These are phyloP conservation scores for Saccharomyces hybrid DNA, from an alignment of 1,139 yeast genomes.

Conservation along the genomic window DNA sequence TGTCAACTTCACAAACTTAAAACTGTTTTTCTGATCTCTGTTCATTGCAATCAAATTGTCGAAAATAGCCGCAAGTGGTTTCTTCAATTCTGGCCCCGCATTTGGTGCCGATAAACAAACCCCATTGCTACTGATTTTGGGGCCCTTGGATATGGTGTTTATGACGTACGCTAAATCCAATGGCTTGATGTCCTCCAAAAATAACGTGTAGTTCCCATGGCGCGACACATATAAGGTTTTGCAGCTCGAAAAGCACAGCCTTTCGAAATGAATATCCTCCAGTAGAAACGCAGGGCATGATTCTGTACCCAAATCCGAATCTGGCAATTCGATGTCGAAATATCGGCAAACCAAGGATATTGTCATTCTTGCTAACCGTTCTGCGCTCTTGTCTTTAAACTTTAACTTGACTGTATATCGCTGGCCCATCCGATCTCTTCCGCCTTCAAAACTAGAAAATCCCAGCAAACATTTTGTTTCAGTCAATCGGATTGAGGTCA, in stretches of 20 bases:
- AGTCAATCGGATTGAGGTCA: slow-evolving; percentile 13
- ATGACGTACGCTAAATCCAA: slow-evolving; percentile 4
- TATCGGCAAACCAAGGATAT: slow-evolving; percentile 15
- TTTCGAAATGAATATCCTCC: slow-evolving; percentile 13
- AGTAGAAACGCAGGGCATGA: slow-evolving; percentile 6
- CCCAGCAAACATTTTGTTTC: slow-evolving; percentile 10
- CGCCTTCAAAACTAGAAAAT: slow-evolving; percentile 14
- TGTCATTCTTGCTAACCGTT: slow-evolving; percentile 14
- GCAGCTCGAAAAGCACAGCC: slow-evolving; percentile 15
- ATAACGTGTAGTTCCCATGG: slow-evolving; percentile 9
- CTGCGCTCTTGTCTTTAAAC: slow-evolving; percentile 1
- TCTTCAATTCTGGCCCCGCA: not conserved
- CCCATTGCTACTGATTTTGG: not conserved
- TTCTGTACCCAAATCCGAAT: slow-evolving; percentile 5
- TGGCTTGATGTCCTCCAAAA: slow-evolving; percentile 11
- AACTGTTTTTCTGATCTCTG: slow-evolving; percentile 7
- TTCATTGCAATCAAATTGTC: slow-evolving; percentile 17
- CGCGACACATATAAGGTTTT: slow-evolving; percentile 12
- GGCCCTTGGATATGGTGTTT: not conserved
- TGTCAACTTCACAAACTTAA: slow-evolving; percentile 15
- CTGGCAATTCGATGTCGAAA: slow-evolving; percentile 14
- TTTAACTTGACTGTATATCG: not conserved
- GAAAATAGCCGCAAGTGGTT: slow-evolving; percentile 9
- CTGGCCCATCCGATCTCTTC: not conserved
- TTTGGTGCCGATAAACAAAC: not conserved